phyloP scores from a whole-genome alignment of 2,329 filamentous ascomycete genomes.

The Aspergillus thermomutatus region DNA sequence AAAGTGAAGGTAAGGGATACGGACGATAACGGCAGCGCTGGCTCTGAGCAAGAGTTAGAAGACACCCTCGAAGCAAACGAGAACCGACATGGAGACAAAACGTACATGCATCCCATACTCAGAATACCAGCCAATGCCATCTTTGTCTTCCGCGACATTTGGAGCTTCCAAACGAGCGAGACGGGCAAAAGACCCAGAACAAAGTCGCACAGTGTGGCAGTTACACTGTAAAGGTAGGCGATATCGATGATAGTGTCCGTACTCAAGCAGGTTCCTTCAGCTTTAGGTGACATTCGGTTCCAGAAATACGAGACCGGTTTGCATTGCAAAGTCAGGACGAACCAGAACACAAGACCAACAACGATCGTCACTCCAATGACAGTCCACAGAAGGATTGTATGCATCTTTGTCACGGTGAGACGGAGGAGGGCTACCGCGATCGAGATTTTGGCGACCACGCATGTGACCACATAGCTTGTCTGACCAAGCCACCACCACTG shows the following conservation, averaged over 20 bases:
- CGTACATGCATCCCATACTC: conserved; percentile 53
- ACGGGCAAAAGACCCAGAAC: conserved; percentile 53
- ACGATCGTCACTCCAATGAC: conserved; percentile 47
- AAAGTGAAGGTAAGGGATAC: conserved; percentile 33
- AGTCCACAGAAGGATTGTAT: conserved; percentile 45
- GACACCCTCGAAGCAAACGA: not conserved
- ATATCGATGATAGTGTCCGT: conserved; percentile 49
- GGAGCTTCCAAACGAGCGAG: conserved; percentile 53
- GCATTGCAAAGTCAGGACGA: conserved; percentile 54
- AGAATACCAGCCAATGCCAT: conserved; percentile 52
- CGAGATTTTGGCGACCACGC: conserved; percentile 49
- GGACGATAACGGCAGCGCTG: conserved; percentile 35
- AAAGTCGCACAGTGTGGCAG: conserved; percentile 49
- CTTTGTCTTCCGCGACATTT: conserved; percentile 54
- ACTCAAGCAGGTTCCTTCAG: conserved; percentile 40
- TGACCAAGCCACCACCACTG: conserved; percentile 56
- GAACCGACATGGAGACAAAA: conserved; percentile 17
- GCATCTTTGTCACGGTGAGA: conserved; percentile 45
- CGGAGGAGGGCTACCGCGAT: conserved; percentile 55
- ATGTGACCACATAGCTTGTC: conserved; percentile 51
- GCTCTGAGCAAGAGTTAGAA: conserved; percentile 28
- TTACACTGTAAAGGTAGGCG: conserved; percentile 52
- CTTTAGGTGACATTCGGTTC: conserved; percentile 26
- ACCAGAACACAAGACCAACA: conserved; percentile 49
- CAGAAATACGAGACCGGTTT: conserved; percentile 52